Evolutionary conservation across 225 moss, liverwort and hornwort genomes (phyloP), one percentile per base, ranked within the genome.

Genomic region (Marchantia paleacea): DNA sequence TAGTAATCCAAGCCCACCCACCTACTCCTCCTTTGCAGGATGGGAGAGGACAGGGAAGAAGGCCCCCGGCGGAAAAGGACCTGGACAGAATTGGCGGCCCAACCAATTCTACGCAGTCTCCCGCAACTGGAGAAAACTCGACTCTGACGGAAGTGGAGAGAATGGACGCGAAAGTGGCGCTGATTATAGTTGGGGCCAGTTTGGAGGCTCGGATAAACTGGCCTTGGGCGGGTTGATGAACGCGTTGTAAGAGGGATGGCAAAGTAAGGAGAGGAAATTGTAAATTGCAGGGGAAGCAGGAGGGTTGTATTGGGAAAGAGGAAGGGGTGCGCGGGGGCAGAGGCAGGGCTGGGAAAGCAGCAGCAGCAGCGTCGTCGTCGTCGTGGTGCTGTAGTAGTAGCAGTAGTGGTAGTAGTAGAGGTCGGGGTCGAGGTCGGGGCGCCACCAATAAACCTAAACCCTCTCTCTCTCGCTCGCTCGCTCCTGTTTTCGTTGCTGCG

Each of bases 391-490:
- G n/a, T 20, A 58, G 58, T 19, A 58, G 58, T 58, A 39, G 39
- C 5, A 58, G 15, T 14, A 16, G 58, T 58, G 15, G 58, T 58
- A 24, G 18, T 62, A 62, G 62, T 62, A 62, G n/a, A 22, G 62
- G 62, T 62, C 68, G 68, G 28, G 68, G 10, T 68, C 30, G 30
- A 24, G 30, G 71, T 71, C n/a, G 64, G 71, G 71, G 71, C n/a
- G 71, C 71, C 71, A 71, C 71, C 71, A 71, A 19, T 71, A 71
- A 64, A 71, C 71, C 71, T 71, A 71, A 48, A 71, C 48, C 31
- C 6, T 12, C 68, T 28, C 30, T 58, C 57, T 2, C 57, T 13
- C 20, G 57, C 15, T 3, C 62, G 62, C 5, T 58, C 58, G 18
- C 16, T 62, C 62, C 24, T 49, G 14, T 71, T 71, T 19, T 50